Base-by-base conservation (phyloP, 2,329 filamentous ascomycete species). In the Xylariaceae sp. region DNA sequence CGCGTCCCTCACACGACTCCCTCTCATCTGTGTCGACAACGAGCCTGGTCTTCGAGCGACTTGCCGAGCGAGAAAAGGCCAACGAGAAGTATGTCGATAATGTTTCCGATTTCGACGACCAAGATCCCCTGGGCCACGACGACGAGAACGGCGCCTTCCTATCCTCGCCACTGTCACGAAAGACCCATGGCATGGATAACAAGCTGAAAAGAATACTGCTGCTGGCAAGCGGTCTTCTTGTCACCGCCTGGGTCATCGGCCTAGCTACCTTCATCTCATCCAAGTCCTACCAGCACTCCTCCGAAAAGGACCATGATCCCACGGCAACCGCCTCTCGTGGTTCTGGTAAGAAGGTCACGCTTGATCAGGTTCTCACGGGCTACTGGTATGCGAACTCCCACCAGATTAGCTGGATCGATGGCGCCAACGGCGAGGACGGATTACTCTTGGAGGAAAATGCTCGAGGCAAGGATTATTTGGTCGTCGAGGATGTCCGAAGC, bases 401-500 rank as follows among this genome's bases (percentile, higher is more conserved):
- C 56, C 79, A 77, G 31, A 88, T 94, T 56, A 81, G 81, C 59
- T 95, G 90, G 90, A 87, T 94, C 45, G 78, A 81, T 31, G 88
- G 89, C 1, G 81, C 88, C 1, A 75, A 84, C 43, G 88, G 86
- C 13, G 85, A 90, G 66, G 94, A 99, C 66, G 94, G 94, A 1
- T 70, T 97, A 53, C 70, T 99, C 59, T 80, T 99, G 17, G 88
- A 96, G 70, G 79, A 82, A 63, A 84, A 78, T 46, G 81, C 77
- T 1, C 64, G 69, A 1, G 83, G 79, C 5, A 84, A 89, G 62
- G 85, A 87, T 53, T 97, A 87, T 63, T 74, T 99, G 48, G 82
- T 94, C 1, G 89, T 97, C 1, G 88, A 96, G 67, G 90, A 97
- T 69, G 87, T 99, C 48, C 83, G 86, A 51, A 79, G 77, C 45